Evolutionary conservation across 768 basidiomycete genomes (phyloP), one percentile per base, ranked within the genome.

Genomic region (Flagelloscypha sp.): DNA sequence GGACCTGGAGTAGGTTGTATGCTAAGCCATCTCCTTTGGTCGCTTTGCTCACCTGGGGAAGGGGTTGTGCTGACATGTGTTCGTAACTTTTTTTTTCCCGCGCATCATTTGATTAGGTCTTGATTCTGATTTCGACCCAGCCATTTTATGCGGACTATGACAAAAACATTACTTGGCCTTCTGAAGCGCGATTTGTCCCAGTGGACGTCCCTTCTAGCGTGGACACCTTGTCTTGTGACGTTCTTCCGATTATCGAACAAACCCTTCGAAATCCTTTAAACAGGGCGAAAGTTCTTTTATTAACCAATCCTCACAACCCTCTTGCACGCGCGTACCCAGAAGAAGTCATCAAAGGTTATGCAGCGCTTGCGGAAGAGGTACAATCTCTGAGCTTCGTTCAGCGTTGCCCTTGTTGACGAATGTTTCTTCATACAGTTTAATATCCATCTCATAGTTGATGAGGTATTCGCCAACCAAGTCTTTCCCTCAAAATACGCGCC

Each of bases 221-320:
- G 11, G 38, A 39, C 15, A 24, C 38, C 7, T n/a, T 39, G 11
- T 33, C 32, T 11, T 25, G 24, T 8, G 33, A 16, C 8, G 31
- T 29, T 15, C 12, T 39, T 7, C 20, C 19, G 1, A 27, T 33
- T 13, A 39, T 33, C 1, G 19, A 24, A 3, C 4, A 34, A 5
- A 27, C 38, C 3, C 27, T 39, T 24, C 32, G 29, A 23, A 35
- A 24, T 5, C 27, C 34, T 16, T 22, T 22, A 24, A 21, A 21
- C 21, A 24, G 18, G 9, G 23, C 27, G n/a, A 42, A 45, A 19
- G 54, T 48, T 1, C 43, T 56, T n/a, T 30, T 57, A 6, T 37
- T 57, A 2, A 48, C 47, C 21, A 57, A 57, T 34, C 56, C 56
- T 7, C 56, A 57, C 42, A 57, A 57, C 27, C 56, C 54, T 3